A percentile compares a stretch with the other conserved stretches of the same genome.
Conservation (phyloP, 257 asterid genomes). For the Solanum phureja region DNA sequence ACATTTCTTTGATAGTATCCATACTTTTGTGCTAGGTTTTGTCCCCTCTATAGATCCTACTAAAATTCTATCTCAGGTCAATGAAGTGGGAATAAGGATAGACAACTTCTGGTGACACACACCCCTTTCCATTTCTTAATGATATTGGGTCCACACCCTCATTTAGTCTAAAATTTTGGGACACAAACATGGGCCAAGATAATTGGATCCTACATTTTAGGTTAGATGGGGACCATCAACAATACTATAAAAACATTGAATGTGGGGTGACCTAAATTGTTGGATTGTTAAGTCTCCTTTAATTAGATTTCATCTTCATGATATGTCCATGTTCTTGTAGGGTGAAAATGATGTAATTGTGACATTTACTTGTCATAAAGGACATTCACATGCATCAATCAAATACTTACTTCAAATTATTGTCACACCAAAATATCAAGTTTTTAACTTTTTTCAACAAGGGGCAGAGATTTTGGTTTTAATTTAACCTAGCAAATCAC, state of each 20-base stretch:
- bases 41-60: neutral
- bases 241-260: neutral
- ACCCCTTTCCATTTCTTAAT: neutral
- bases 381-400: neutral
- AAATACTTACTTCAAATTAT: neutral
- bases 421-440: neutral
- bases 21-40: neutral
- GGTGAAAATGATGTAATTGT: neutral
- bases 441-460: neutral
- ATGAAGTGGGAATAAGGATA: neutral
- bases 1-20: neutral
- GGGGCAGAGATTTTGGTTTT: neutral
- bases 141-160: neutral
- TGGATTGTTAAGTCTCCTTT: neutral
- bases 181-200: neutral
- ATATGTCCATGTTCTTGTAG: neutral
- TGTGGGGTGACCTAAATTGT: neutral
- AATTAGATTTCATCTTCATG: conserved; percentile 1
- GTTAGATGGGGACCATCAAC: neutral
- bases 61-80: neutral
- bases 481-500: neutral
- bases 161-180: neutral
- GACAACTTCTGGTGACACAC: neutral
- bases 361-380: neutral
- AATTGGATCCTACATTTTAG: neutral